Percentiles rank a stretch among this genome's conserved stretches.
These are phyloP conservation scores for Tritrichomonas musculus DNA, from an alignment of 208 protist species.

Conservation along the genomic window DNA sequence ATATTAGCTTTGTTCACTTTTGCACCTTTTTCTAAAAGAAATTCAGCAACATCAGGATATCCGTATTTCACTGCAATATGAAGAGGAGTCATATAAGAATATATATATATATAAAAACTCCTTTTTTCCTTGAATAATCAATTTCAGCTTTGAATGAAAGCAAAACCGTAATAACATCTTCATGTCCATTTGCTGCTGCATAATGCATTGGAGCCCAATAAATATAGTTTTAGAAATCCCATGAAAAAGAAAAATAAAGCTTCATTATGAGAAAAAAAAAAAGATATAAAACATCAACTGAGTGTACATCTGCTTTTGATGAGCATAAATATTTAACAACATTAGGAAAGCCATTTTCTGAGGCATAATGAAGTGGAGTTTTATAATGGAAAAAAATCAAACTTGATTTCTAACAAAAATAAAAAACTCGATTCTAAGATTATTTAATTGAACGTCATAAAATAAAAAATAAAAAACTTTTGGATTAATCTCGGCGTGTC, in stretches of 20 bases:
- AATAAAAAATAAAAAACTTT: neutral
- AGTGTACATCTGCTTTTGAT: neutral
- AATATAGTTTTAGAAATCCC: too few relatives aligned
- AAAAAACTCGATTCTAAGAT: too few relatives aligned
- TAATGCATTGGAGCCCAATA: conserved; percentile 27
- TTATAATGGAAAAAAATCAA: neutral
- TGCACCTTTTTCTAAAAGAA: neutral
- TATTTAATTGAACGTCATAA: too few relatives aligned
- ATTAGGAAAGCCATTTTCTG: neutral
- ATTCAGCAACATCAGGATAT: neutral
- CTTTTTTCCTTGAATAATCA: neutral
- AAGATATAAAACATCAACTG: neutral
- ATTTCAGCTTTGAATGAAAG: neutral
- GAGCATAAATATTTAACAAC: neutral
- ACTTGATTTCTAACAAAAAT: too few relatives aligned
- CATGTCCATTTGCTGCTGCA: neutral
- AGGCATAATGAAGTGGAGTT: conserved; percentile 7
- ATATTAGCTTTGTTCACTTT: neutral
- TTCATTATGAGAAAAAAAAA: neutral
- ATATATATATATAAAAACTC: too few relatives aligned
- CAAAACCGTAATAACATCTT: neutral
- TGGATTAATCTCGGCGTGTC: neutral
- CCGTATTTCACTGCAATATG: conserved; percentile 11
- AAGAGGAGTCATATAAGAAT: neutral
- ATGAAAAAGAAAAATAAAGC: too few relatives aligned